Base-by-base conservation (phyloP, 202 grass and related monocot species). In the Eragrostis tef region DNA sequence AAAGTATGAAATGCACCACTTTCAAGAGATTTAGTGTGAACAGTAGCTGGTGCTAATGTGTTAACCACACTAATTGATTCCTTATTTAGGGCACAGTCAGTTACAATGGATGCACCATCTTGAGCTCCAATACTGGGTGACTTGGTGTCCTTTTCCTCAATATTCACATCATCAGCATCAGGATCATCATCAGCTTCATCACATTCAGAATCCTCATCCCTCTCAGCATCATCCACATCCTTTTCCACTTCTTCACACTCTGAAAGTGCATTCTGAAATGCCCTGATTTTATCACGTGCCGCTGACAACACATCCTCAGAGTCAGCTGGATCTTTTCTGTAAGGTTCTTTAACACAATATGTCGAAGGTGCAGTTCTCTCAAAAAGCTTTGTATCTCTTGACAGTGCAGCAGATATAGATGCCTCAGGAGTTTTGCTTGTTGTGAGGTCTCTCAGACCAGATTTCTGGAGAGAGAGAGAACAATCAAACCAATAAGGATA, bases 391-490 rank as follows among this genome's bases (percentile, higher is more conserved):
- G 85, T 87, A 48, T 99, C 96, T 70, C 96, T 90, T 16, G 96
- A 99, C 19, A 99, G 87, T 68, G 96, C 96, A 29, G 92, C 96
- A 51, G 92, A 88, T 90, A 99, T 93, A 71, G 96, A 99, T 71
- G 96, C 96, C 84, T 99, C 96, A 3, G 96, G 96, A 67, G 92
- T 99, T 87, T 95, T 99, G 83, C 96, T 99, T 41, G 96, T 99
- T 57, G 96, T 99, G 50, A 99, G 87, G 60, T 99, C 96, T 80
- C 96, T 99, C 69, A 99, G 43, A 44, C 96, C 93, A 88, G 96
- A 99, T 90, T 85, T 95, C 96, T 99, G 66, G 49, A 85, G 16
- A 74, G 67, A 74, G 67, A 77, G 75, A 9, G 12, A 73, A 69
- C 6, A 86, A 74, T 26, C 60, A 53, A 75, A 81, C 34, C 43